These are phyloP conservation scores for Hirschfeldia incana DNA, from an alignment of 345 rosid species.

Conservation along the genomic window DNA sequence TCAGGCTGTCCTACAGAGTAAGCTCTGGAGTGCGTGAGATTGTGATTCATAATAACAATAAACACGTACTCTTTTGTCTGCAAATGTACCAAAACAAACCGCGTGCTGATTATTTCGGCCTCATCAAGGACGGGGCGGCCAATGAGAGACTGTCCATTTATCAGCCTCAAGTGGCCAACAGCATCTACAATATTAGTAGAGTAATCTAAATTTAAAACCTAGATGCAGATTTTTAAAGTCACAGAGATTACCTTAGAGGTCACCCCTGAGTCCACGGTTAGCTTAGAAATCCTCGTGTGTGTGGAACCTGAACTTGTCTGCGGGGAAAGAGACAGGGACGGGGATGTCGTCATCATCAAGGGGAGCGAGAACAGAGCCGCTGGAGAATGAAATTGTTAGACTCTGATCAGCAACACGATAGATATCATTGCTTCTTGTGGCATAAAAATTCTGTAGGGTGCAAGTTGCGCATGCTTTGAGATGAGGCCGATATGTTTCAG, in stretches of 20 bases:
- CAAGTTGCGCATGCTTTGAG: neutral
- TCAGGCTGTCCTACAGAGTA: no score
- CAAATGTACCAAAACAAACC: no score
- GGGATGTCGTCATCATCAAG: neutral
- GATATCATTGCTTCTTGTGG: neutral
- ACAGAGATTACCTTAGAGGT: neutral
- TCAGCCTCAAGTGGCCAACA: neutral
- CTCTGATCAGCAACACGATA: no score
- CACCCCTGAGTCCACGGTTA: neutral
- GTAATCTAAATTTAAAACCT: neutral
- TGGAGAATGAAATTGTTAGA: neutral
- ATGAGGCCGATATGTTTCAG: neutral
- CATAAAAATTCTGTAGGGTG: neutral
- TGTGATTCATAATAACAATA: no score
- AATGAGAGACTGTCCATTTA: neutral
- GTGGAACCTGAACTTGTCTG: neutral
- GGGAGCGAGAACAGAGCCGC: neutral
- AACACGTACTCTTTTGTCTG: neutral
- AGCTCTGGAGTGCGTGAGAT: neutral
- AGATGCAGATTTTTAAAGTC: neutral
- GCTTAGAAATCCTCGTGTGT: neutral
- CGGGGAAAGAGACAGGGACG: neutral
- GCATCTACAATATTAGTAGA: neutral
- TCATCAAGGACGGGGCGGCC: no score
- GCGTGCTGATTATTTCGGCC: neutral